Evolutionary conservation across 192 early-diverging fungal species (phyloP).

Genomic region (Coemansia pectinata): DNA sequence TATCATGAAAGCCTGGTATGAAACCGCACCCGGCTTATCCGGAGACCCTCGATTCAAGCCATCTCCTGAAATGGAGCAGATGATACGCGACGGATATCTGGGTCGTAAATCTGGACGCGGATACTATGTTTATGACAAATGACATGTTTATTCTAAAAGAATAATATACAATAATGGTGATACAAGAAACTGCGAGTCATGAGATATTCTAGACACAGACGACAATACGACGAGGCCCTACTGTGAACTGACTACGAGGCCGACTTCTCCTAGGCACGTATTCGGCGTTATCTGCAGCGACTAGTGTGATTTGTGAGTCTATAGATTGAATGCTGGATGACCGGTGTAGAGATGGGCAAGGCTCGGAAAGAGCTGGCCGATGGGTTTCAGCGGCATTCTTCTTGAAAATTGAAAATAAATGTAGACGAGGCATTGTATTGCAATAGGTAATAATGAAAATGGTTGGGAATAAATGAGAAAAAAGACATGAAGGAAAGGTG

Average conservation of each 20-base stretch:
- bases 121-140: conserved; percentile 52
- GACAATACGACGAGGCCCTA: conserved; percentile 35
- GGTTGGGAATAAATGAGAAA: neutral
- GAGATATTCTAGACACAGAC: conserved; percentile 18
- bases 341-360: neutral
- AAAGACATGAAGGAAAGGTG: neutral
- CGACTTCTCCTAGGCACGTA: neutral
- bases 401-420: conserved; percentile 21
- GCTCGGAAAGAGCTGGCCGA: neutral
- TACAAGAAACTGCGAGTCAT: neutral
- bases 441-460: neutral
- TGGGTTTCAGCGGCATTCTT: neutral
- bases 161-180: neutral
- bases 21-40: conserved; percentile 1
- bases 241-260: conserved; percentile 49
- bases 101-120: conserved; percentile 62
- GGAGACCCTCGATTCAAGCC: conserved; percentile 17
- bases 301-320: conserved; percentile 41
- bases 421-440: conserved; percentile 18
- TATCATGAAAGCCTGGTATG: conserved; percentile 52
- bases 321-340: conserved; percentile 9
- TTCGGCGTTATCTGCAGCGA: conserved; percentile 5
- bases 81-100: conserved; percentile 52
- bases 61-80: conserved; percentile 28
- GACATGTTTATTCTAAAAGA: neutral